A percentile compares a stretch with the other conserved stretches of the same genome.
Conservation (phyloP, 805 yeast species). For the Grigorovia yakushimaensis region DNA sequence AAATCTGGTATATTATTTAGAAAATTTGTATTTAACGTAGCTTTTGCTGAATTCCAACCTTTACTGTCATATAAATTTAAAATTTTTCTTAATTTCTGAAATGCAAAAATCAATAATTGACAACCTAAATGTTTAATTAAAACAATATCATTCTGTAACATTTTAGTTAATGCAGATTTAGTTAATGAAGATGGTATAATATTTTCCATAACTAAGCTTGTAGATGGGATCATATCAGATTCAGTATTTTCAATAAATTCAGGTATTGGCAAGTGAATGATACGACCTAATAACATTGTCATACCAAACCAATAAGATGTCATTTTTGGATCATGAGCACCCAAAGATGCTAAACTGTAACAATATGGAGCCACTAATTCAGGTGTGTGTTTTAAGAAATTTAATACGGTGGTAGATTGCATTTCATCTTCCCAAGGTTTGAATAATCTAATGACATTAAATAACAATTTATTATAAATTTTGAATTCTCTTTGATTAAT, state of each 20-base stretch:
- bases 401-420: constrained; percentile 47
- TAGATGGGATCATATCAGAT: constrained; percentile 28
- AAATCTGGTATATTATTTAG: constrained; percentile 39
- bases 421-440: constrained; percentile 73
- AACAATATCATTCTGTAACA: constrained; percentile 40
- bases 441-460: constrained; percentile 49
- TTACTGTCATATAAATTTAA: constrained; percentile 29
- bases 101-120: constrained; percentile 45
- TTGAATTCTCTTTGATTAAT: constrained; percentile 45
- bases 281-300: constrained; percentile 48
- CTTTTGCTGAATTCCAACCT: constrained; percentile 33
- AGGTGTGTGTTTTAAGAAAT: constrained; percentile 44
- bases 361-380: constrained; percentile 70
- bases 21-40: constrained; percentile 29
- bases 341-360: constrained; percentile 48
- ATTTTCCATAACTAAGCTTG: constrained; percentile 38
- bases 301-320: constrained; percentile 79
- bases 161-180: constrained; percentile 45
- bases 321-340: constrained; percentile 68
- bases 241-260: constrained; percentile 22
- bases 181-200: constrained; percentile 59
- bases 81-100: constrained; percentile 44
- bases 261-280: constrained; percentile 53
- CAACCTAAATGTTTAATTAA: constrained; percentile 55
- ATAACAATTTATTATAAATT: constrained; percentile 58